These are phyloP conservation scores for Aureobasidium mangrovei DNA, from an alignment of 2,329 filamentous ascomycete genomes.

Conservation along the genomic window DNA sequence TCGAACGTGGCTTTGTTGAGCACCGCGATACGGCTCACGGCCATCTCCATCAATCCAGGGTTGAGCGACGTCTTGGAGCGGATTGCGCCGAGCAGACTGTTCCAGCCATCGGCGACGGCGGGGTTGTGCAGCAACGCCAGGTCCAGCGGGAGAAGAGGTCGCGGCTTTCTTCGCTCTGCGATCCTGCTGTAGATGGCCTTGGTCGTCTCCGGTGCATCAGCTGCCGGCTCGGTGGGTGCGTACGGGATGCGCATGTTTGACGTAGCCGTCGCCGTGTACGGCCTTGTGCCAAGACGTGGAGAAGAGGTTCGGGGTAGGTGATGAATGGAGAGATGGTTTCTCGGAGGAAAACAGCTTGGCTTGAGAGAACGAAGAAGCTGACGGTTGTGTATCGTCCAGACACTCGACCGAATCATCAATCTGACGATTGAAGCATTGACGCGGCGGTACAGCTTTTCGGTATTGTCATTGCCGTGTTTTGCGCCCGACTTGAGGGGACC, in stretches of 20 bases:
- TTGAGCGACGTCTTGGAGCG: conserved; percentile 27
- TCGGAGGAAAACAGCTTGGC: background rate
- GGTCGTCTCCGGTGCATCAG: conserved; percentile 41
- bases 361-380: background rate
- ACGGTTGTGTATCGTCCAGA: no score
- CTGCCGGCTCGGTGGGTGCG: conserved; percentile 44
- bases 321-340: background rate
- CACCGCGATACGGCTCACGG: conserved; percentile 30
- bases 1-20: conserved; percentile 29
- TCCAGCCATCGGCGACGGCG: conserved; percentile 67
- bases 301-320: background rate
- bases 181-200: conserved; percentile 53
- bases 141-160: conserved; percentile 66
- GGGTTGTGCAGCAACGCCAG: conserved; percentile 67
- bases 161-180: conserved; percentile 55
- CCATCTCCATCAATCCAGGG: conserved; percentile 25
- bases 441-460: no score
- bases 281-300: background rate
- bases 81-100: conserved; percentile 52
- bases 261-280: conserved; percentile 5
- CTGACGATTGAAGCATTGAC: no score
- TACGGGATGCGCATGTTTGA: conserved; percentile 58
- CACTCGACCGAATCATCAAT: no score
- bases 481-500: no score
- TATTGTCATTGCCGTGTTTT: no score